A percentile compares a stretch with the other conserved stretches of the same genome.
phyloP scores from a whole-genome alignment of 2,329 filamentous ascomycete species.

The Plectosphaerella cucumerina region DNA sequence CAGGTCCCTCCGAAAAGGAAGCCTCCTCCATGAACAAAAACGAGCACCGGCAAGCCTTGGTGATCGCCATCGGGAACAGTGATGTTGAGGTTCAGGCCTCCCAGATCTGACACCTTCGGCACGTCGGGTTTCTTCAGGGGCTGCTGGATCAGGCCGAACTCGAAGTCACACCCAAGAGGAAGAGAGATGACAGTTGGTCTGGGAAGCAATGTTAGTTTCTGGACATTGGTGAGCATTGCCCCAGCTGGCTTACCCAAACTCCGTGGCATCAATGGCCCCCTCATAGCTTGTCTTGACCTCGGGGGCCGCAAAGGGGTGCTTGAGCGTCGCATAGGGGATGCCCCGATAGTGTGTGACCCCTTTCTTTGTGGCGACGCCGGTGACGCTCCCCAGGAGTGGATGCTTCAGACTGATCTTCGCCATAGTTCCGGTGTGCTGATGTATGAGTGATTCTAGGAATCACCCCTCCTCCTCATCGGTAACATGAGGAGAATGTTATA shows the following conservation, averaged over 20 bases:
- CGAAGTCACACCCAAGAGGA: slow-evolving; percentile 34
- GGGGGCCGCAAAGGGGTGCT: slow-evolving; percentile 13
- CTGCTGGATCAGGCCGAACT: slow-evolving; percentile 45
- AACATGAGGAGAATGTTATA: no score
- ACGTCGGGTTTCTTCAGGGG: slow-evolving; percentile 28
- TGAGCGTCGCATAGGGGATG: slow-evolving; percentile 16
- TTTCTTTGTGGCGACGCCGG: background rate
- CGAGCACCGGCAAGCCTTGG: slow-evolving; percentile 41
- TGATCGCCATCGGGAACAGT: slow-evolving; percentile 30
- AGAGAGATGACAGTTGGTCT: slow-evolving; percentile 31
- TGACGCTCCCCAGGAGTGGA: background rate
- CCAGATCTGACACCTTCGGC: slow-evolving; percentile 38
- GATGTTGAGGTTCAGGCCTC: slow-evolving; percentile 50
- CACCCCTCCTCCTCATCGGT: no score
- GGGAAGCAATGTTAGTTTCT: slow-evolving; percentile 9
- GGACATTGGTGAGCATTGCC: background rate
- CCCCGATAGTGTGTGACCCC: slow-evolving; percentile 16
- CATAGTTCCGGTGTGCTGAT: background rate
- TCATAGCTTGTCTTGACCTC: slow-evolving; percentile 7
- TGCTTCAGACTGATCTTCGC: background rate
- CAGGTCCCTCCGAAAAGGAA: slow-evolving; percentile 43
- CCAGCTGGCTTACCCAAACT: slow-evolving; percentile 23
- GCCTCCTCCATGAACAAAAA: slow-evolving; percentile 50
- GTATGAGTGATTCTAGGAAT: no score
- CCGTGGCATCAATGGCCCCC: slow-evolving; percentile 22